A percentile compares a stretch with the other conserved stretches of the same genome.
These are phyloP conservation scores for Euphorbia peplus DNA, from an alignment of 345 rosid species.

Conservation along the genomic window DNA sequence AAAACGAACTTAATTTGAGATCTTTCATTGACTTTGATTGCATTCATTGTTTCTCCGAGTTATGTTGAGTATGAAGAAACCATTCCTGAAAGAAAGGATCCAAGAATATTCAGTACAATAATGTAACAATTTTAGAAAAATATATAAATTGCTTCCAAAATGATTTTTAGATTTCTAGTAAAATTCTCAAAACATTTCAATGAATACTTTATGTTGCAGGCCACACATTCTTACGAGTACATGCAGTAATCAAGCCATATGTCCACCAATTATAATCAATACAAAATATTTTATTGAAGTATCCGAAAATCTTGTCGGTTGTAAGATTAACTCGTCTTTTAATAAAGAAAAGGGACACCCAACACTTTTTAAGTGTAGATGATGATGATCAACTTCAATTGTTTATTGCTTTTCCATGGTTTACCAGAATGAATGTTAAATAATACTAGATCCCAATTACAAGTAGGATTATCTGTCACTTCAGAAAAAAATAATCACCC, in stretches of 20 bases:
- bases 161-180: too few relatives aligned
- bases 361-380: constrained; percentile 6
- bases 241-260: too few relatives aligned
- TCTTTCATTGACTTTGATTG: background rate
- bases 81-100: too few relatives aligned
- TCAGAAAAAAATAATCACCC: too few relatives aligned
- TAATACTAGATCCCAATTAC: background rate
- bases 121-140: too few relatives aligned
- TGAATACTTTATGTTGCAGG: background rate
- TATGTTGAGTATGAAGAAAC: too few relatives aligned
- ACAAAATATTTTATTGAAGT: background rate
- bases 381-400: too few relatives aligned
- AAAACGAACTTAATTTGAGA: background rate
- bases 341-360: constrained; percentile 4
- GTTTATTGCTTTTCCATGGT: too few relatives aligned
- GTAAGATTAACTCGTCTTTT: background rate
- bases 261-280: too few relatives aligned
- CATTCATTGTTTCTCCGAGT: background rate
- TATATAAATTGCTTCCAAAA: too few relatives aligned
- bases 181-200: too few relatives aligned
- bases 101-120: background rate
- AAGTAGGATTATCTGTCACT: constrained; percentile 5
- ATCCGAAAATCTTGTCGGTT: background rate
- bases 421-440: too few relatives aligned
- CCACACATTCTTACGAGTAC: background rate